Conservation (phyloP, 2,329 filamentous ascomycete genomes). For the Septoria petroselini region DNA sequence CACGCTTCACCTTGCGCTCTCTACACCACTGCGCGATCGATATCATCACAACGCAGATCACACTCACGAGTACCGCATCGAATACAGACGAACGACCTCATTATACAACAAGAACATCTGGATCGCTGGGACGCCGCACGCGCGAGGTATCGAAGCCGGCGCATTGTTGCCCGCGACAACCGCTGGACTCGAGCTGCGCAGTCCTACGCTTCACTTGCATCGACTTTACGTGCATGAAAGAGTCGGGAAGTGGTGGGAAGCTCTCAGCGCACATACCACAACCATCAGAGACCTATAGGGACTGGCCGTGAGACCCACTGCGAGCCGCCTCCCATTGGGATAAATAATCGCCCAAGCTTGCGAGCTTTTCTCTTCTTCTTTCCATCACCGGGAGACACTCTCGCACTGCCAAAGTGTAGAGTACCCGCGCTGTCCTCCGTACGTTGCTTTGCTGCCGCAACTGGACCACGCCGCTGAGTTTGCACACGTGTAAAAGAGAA, state of each 20-base stretch:
- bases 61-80: constrained; percentile 10
- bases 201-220: constrained; percentile 1
- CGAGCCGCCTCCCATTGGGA: neutral
- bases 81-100: neutral
- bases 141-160: constrained; percentile 8
- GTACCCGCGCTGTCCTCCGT: neutral
- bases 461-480: constrained; percentile 1
- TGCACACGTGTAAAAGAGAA: neutral
- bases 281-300: neutral
- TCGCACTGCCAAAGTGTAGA: neutral
- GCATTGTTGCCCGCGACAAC: constrained; percentile 1
- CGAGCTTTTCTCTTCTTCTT: constrained; percentile 13
- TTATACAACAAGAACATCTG: neutral
- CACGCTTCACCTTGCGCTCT: constrained; percentile 5
- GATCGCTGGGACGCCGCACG: neutral
- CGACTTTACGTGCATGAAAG: neutral
- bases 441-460: constrained; percentile 5
- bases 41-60: neutral
- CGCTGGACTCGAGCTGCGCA: neutral
- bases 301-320: constrained; percentile 1
- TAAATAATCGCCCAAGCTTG: constrained; percentile 1
- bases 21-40: constrained; percentile 1
- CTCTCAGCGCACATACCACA: neutral
- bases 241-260: neutral
- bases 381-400: neutral